A percentile compares a stretch with the other conserved stretches of the same genome.
Evolutionary conservation across 352 stramenopile genomes (phyloP).

Genomic region (Pythium phragmitis): DNA sequence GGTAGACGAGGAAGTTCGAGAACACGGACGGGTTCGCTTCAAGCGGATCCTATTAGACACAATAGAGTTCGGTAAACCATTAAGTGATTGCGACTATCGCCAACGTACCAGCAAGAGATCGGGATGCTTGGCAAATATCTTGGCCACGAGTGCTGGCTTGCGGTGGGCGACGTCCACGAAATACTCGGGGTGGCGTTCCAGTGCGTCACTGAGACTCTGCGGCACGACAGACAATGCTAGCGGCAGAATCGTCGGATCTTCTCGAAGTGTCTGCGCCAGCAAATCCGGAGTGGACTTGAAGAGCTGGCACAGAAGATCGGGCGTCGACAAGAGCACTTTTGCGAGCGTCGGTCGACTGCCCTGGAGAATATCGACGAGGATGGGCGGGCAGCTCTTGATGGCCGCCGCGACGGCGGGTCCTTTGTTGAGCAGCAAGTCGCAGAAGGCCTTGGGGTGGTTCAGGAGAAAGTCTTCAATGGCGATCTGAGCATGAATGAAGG

Average conservation of each 20-base stretch:
- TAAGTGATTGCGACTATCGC: too few species aligned
- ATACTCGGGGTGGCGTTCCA: slow-evolving; percentile 64
- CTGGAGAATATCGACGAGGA: slow-evolving; percentile 57
- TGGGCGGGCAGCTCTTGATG: slow-evolving; percentile 51
- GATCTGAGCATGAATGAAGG: slow-evolving; percentile 26
- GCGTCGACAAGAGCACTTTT: slow-evolving; percentile 41
- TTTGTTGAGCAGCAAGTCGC: slow-evolving; percentile 60
- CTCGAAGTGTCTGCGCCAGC: slow-evolving; percentile 46
- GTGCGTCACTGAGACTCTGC: slow-evolving; percentile 53
- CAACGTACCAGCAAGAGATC: slow-evolving; percentile 57
- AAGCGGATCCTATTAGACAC: slow-evolving; percentile 45
- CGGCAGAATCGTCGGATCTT: slow-evolving; percentile 44
- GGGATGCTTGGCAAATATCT: slow-evolving; percentile 62
- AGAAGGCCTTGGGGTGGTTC: slow-evolving; percentile 56
- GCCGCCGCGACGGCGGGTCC: slow-evolving; percentile 41
- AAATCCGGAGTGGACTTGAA: slow-evolving; percentile 53
- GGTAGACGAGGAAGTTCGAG: slow-evolving; percentile 59
- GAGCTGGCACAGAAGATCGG: slow-evolving; percentile 44
- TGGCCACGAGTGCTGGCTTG: slow-evolving; percentile 54
- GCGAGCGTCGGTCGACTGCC: slow-evolving; percentile 40
- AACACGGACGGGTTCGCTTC: slow-evolving; percentile 72
- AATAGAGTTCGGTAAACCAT: neutral
- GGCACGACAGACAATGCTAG: slow-evolving; percentile 52
- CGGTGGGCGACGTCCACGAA: slow-evolving; percentile 71
- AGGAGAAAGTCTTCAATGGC: slow-evolving; percentile 70